Base-by-base conservation (phyloP, 1,284 basidiomycete genomes). In the Athelia sp. region DNA sequence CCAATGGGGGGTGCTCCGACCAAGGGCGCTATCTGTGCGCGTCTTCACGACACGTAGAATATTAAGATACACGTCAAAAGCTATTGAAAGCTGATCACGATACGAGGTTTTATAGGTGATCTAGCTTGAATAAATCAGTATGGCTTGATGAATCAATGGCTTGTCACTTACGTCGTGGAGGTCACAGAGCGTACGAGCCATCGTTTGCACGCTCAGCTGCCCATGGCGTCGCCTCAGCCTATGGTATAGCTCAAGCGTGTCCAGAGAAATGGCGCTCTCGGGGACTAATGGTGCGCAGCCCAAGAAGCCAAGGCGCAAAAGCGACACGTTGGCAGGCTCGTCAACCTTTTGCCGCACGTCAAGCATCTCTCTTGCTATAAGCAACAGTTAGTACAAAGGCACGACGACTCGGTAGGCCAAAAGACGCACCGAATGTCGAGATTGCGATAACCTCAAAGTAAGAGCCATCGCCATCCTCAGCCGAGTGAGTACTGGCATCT, bases 61-160 rank as follows among this genome's bases (percentile, higher is more conserved):
- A 22, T 51, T 51, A 1, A 55, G 32, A 36, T 56, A 59, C 9
- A 43, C 42, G 34, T 59, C 57, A 45, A 52, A 58, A 0, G 58
- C 53, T 14, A 48, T 43, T 32, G 45, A 45, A 19, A 58, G 52
- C 19, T 54, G 53, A 17, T 48, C 47, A 10, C 47, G 38, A 19
- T 38, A 31, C 4, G 21, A 29, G 9, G 21, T 17, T 9, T 17
- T 15, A 18, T 42, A 42, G 35, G 47, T 42, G 44, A 19, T 14
- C 32, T 18, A 24, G 19, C 6, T 21, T 24, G 24, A 18, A 4
- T 21, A 10, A 13, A 45, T 46, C 6, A 46, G 45, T n/a, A 35
- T 36, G 6, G n/a, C 4, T n/a, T 8, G 6, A 4, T n/a, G 15
- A 4, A 9, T 9, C 15, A 17, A 17, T 6, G 29, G n/a, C 9